Conservation (phyloP, 2,329 filamentous ascomycete species). For the Fusarium neocosmosporiellum region DNA sequence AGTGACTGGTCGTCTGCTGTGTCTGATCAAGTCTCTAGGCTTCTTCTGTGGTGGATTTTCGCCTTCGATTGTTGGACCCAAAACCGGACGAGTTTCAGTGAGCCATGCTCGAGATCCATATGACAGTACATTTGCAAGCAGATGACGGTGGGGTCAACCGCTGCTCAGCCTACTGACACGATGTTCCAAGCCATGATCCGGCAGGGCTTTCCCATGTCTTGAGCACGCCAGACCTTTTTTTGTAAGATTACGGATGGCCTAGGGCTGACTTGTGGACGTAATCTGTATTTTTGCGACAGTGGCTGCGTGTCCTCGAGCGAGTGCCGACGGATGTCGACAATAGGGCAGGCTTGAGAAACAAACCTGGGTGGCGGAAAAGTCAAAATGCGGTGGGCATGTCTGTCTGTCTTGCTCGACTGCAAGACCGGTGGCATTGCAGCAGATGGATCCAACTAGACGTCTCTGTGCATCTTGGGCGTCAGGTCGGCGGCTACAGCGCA, state of each 20-base stretch:
- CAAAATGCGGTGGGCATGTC: slow-evolving; percentile 18
- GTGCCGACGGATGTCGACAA: neutral
- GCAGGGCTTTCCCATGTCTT: slow-evolving; percentile 19
- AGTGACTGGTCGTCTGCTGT: slow-evolving; percentile 12
- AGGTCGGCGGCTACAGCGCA: slow-evolving; percentile 39
- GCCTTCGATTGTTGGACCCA: neutral
- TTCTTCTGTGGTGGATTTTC: neutral
- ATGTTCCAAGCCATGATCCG: slow-evolving; percentile 29
- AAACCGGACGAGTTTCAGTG: neutral
- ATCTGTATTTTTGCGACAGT: neutral
- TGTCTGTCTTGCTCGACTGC: neutral
- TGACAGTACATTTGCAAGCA: neutral
- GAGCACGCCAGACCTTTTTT: slow-evolving; percentile 8
- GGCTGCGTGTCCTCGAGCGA: neutral
- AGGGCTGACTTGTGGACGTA: slow-evolving; percentile 16
- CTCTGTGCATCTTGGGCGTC: slow-evolving; percentile 21
- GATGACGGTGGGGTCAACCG: slow-evolving; percentile 16
- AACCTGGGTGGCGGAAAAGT: slow-evolving; percentile 2
- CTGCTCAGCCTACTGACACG: slow-evolving; percentile 35
- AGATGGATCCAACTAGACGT: slow-evolving; percentile 16
- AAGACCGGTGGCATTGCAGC: slow-evolving; percentile 15
- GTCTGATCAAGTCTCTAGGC: neutral
- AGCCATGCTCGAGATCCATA: slow-evolving; percentile 1
- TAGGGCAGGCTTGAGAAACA: neutral
- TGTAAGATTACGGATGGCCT: slow-evolving; percentile 20